Evolutionary conservation across 2,329 filamentous ascomycete species (phyloP).

Genomic region (Exophiala sp.): DNA sequence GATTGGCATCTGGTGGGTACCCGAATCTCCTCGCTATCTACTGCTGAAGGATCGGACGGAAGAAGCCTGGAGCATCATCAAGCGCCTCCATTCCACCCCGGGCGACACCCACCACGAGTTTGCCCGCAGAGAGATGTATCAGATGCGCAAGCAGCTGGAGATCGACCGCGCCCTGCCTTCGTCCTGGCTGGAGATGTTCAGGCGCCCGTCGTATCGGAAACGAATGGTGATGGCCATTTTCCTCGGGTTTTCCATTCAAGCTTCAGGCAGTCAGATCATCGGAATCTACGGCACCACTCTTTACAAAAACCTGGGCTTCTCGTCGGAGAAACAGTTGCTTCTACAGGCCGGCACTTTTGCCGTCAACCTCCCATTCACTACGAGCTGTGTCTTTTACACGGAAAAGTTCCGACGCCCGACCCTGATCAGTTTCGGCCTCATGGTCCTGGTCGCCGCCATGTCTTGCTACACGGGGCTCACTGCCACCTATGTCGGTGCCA

Average conservation of each 20-base stretch:
- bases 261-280: not conserved
- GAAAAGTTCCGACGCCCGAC: constrained; percentile 31
- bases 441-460: constrained; percentile 38
- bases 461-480: constrained; percentile 37
- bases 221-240: not conserved
- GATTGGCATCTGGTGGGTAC: not conserved
- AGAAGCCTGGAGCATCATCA: not conserved
- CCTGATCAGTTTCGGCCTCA: constrained; percentile 35
- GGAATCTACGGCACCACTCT: not conserved
- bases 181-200: not conserved
- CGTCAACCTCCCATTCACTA: constrained; percentile 35
- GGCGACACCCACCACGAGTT: not conserved
- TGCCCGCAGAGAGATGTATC: not conserved
- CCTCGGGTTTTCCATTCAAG: not conserved
- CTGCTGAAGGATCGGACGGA: not conserved
- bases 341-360: not conserved
- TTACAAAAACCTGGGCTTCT: not conserved
- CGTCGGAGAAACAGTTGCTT: not conserved
- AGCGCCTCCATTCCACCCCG: not conserved
- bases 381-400: constrained; percentile 39
- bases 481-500: constrained; percentile 34
- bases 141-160: not conserved
- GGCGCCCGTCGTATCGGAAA: not conserved
- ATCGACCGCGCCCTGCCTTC: not conserved
- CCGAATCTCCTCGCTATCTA: not conserved